phyloP scores from a whole-genome alignment of 2,329 filamentous ascomycete genomes.

The Eutypa lata region DNA sequence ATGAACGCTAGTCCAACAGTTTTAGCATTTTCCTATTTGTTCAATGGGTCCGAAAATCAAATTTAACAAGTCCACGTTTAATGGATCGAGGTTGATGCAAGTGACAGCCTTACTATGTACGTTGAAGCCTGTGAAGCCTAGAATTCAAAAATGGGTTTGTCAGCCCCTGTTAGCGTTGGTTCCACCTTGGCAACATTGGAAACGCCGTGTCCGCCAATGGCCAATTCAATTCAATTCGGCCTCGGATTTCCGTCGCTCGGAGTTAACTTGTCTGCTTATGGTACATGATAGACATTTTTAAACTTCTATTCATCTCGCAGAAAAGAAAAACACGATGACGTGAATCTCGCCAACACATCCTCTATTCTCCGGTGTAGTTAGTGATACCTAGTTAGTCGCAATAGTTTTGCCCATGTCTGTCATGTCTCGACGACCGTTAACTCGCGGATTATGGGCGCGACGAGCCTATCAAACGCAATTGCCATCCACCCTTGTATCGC shows the following conservation, averaged over 20 bases:
- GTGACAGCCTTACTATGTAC: too few species aligned
- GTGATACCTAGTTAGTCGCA: too few species aligned
- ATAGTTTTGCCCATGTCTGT: neutral
- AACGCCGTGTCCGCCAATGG: too few species aligned
- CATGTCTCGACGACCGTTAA: constrained; percentile 22
- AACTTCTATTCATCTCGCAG: neutral
- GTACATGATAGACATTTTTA: constrained; percentile 1
- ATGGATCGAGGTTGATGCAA: too few species aligned
- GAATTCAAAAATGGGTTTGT: too few species aligned
- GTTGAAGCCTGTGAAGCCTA: too few species aligned
- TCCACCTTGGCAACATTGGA: too few species aligned
- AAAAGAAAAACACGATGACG: constrained; percentile 3
- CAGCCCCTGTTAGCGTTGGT: too few species aligned
- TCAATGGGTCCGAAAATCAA: too few species aligned
- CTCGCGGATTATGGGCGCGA: constrained; percentile 7
- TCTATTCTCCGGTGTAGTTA: neutral
- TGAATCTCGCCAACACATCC: neutral
- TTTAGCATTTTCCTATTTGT: too few species aligned
- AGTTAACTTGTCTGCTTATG: constrained; percentile 10
- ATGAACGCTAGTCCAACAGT: too few species aligned
- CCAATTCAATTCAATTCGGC: neutral
- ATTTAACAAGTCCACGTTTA: too few species aligned
- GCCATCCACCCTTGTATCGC: neutral
- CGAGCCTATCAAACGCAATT: constrained; percentile 1
- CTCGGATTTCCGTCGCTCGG: constrained; percentile 17